Evolutionary conservation across 2,329 filamentous ascomycete genomes (phyloP).

Genomic region (Trichoderma simmonsii): DNA sequence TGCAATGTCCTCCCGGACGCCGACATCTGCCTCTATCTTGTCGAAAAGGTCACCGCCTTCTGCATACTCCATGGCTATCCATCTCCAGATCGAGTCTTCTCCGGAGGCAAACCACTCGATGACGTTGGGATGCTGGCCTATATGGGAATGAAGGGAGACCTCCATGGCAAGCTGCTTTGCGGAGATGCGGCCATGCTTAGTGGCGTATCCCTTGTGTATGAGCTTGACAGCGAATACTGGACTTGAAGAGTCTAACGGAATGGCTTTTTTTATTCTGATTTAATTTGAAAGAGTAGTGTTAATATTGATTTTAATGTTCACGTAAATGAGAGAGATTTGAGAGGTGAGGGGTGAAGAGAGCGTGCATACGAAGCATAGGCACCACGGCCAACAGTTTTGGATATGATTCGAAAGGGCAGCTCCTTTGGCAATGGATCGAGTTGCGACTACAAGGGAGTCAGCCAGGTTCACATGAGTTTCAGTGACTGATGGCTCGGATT

Average conservation of each 20-base stretch:
- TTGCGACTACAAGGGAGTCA: conserved; percentile 67
- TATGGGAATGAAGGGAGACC: conserved; percentile 81
- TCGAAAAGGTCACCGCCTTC: conserved; percentile 96
- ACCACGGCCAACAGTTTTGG: conserved; percentile 92
- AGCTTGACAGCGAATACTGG: conserved; percentile 97
- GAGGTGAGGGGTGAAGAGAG: conserved; percentile 6
- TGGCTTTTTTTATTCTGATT: conserved; percentile 84
- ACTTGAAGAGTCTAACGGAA: conserved; percentile 62
- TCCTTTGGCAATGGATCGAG: conserved; percentile 79
- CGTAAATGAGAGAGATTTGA: background rate
- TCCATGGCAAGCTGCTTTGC: conserved; percentile 90
- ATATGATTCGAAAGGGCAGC: conserved; percentile 90
- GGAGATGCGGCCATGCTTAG: conserved; percentile 82
- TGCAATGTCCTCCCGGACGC: conserved; percentile 89
- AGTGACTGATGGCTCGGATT: background rate
- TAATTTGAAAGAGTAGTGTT: conserved; percentile 14
- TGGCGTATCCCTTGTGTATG: conserved; percentile 95
- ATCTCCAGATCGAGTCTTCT: conserved; percentile 83
- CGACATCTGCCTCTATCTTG: conserved; percentile 97
- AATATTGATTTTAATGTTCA: background rate
- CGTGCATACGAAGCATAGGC: conserved; percentile 86
- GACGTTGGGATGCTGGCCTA: conserved; percentile 87
- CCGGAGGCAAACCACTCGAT: conserved; percentile 89
- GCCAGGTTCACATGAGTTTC: background rate
- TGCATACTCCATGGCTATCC: conserved; percentile 98